A percentile compares a stretch with the other conserved stretches of the same genome.
These are phyloP conservation scores for Pichia sp. DNA, from an alignment of 1,139 yeast genomes.

Conservation along the genomic window DNA sequence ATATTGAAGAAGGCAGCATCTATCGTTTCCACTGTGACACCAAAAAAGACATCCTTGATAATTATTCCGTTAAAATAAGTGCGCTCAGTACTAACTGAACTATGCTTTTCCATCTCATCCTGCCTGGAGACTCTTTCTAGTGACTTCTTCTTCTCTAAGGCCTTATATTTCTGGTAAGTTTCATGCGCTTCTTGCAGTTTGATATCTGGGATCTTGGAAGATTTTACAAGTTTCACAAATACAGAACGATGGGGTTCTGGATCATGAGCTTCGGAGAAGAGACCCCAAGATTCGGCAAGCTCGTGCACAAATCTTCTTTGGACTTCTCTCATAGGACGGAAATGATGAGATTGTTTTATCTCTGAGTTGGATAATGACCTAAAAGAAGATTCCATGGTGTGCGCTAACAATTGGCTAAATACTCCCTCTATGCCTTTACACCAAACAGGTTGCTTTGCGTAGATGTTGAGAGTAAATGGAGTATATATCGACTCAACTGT, in stretches of 20 bases:
- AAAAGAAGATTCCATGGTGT: conserved; percentile 9
- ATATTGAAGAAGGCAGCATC: conserved; percentile 35
- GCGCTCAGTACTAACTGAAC: conserved; percentile 1
- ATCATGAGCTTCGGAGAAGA: conserved; percentile 74
- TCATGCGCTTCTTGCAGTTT: conserved; percentile 32
- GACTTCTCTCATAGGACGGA: conserved; percentile 66
- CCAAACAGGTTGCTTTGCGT: conserved; percentile 55
- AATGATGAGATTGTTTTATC: conserved; percentile 43
- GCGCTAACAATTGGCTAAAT: conserved; percentile 32
- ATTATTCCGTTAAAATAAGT: conserved; percentile 48
- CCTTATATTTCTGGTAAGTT: conserved; percentile 21
- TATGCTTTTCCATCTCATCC: background rate
- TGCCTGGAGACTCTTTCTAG: conserved; percentile 17
- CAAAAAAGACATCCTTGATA: conserved; percentile 51
- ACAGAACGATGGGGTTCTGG: conserved; percentile 76
- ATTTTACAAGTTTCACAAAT: conserved; percentile 45
- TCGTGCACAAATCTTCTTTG: conserved; percentile 72
- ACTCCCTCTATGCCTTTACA: conserved; percentile 56
- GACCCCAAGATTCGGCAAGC: conserved; percentile 52
- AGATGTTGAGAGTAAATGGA: conserved; percentile 42
- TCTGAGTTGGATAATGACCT: conserved; percentile 7
- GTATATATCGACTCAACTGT: conserved; percentile 38
- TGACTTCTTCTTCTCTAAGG: conserved; percentile 21
- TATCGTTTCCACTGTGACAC: conserved; percentile 46
- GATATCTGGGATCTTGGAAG: conserved; percentile 34